Evolutionary conservation across 2,329 filamentous ascomycete genomes (phyloP), one percentile per base, ranked within the genome.

Genomic region (Lachnum nothofagi): DNA sequence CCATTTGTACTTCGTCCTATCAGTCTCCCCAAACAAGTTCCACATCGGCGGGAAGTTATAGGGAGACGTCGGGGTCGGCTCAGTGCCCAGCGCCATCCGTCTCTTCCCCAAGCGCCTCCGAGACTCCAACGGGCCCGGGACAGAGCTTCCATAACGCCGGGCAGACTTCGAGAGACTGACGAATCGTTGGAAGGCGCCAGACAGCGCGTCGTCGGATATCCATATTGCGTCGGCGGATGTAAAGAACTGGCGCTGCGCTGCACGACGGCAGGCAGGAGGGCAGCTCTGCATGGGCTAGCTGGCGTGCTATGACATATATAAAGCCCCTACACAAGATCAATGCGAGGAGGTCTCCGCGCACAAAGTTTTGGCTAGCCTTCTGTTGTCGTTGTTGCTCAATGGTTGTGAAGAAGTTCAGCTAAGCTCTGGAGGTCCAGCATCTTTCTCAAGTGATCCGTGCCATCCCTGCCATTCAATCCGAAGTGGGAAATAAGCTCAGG

Each of bases 191-290:
- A 81, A 78, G 2, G 75, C 73, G 44, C 68, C 65, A 20, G 68
- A 65, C 12, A 85, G 71, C 20, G 77, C 57, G 39, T 77, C 70
- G 57, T 86, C 82, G 24, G 76, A 74, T 53, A 85, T 73, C 79
- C 81, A 85, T 56, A 82, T 61, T 37, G 70, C 67, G 44, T 77
- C 74, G 49, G 58, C 56, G 9, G 69, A 58, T 17, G 68, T 58
- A 37, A 64, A 55, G 35, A 72, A 29, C 33, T 70, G 68, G 55
- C 67, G 67, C 51, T 71, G 71, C 60, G 72, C 69, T 65, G 70
- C 72, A 68, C 72, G 70, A 62, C 69, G 72, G 70, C 74, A 79
- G 63, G 70, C 70, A 62, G 71, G 63, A 55, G 71, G 64, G 60
- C 65, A 64, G 57, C 68, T 67, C 62, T 68, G 71, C 76, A 79